Evolutionary conservation across 768 basidiomycete species (phyloP), one percentile per base, ranked within the genome.

Genomic region (Xerocomus brunneocitrinus): DNA sequence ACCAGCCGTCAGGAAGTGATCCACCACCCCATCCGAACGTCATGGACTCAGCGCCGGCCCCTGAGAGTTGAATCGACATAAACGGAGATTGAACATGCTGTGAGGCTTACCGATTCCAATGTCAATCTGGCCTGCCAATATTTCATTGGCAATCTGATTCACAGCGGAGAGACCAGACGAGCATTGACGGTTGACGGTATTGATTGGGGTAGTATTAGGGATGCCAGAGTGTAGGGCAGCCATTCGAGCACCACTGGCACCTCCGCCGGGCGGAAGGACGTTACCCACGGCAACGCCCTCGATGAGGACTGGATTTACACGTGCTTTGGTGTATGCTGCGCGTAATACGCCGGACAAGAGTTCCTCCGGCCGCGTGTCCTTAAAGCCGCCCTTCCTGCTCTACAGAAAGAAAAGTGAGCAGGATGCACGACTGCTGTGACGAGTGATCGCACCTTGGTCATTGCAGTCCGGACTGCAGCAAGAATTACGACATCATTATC

Each of bases 401-500:
- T 91, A 58, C 19, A 59, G 45, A 14, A 52, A 54, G 45, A 13
- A 52, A 55, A 45, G 42, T 47, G 47, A 60, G 47, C 28, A 30
- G 16, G 28, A 32, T n/a, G 24, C 16, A 30, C 42, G 35, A 48
- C 7, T 38, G 31, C 32, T 52, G 36, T 28, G 40, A 44, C 19
- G 39, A 30, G 3, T 38, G 31, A 39, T 41, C 8, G 50, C 32
- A 90, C 92, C 80, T 94, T 95, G 30, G 95, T 97, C 55, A 95
- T 79, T 25, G 97, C 91, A 42, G 94, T 92, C 57, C 97, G 85
- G 45, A 91, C 81, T 22, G 95, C 94, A 10, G 84, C 74, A 63
- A 92, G 83, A 67, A 98, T 89, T 58, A 98, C 95, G 13, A 98
- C 87, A 71, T 95, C 93, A 67, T 90, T 79, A 57, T 88, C 85